Evolutionary conservation across 306 rosid species (phyloP).

Genomic region (Quercus variabilis): DNA sequence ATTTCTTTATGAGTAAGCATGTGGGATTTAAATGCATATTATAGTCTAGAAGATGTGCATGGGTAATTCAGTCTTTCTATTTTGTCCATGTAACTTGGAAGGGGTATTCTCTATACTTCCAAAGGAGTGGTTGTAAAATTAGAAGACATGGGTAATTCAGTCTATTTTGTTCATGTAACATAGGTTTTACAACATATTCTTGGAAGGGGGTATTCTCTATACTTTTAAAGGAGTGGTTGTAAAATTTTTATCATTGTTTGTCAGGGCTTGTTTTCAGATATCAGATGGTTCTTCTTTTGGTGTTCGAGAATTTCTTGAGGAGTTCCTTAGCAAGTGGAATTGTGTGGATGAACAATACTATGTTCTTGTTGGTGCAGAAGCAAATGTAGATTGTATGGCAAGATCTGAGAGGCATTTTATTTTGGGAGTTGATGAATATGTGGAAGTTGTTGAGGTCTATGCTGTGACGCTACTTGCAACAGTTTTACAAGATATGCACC

Average conservation of each 20-base stretch:
- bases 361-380: slow-evolving; percentile 36
- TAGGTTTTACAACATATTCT: too few species aligned
- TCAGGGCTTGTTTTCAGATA: slow-evolving; percentile 64
- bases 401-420: slow-evolving; percentile 17
- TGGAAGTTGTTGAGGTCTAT: slow-evolving; percentile 70
- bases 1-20: slow-evolving; percentile 1
- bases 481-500: slow-evolving; percentile 38
- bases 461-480: slow-evolving; percentile 41
- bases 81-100: neutral
- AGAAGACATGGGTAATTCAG: too few species aligned
- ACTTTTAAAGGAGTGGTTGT: neutral
- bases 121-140: too few species aligned
- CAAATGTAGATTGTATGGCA: slow-evolving; percentile 21
- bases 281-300: slow-evolving; percentile 42
- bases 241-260: slow-evolving; percentile 8
- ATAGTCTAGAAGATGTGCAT: neutral
- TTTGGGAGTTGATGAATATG: slow-evolving; percentile 50
- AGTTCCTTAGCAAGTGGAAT: slow-evolving; percentile 69
- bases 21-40: neutral
- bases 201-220: too few species aligned
- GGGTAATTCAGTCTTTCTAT: neutral
- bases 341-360: slow-evolving; percentile 45
- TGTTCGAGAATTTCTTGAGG: slow-evolving; percentile 49
- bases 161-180: too few species aligned
- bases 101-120: neutral